Percentiles rank a stretch among this genome's conserved stretches.
Conservation (phyloP, 83 land plant species). For the Picea mariana region DNA sequence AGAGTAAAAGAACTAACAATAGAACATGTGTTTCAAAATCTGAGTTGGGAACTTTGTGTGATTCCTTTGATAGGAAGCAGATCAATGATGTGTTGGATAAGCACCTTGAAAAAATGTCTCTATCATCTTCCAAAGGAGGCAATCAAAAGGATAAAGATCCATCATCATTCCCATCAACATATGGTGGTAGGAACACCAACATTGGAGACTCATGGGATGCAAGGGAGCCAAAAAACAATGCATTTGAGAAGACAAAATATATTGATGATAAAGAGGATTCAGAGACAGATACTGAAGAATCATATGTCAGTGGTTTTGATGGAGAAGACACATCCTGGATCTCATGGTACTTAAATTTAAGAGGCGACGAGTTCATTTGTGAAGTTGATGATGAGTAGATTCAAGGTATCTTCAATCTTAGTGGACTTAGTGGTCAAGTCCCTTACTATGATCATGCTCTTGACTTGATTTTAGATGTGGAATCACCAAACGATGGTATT, state of each 20-base stretch:
- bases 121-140: constrained; percentile 37
- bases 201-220: constrained; percentile 10
- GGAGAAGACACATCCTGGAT: constrained; percentile 91
- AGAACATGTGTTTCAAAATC: constrained; percentile 18
- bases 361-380: constrained; percentile 93
- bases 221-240: constrained; percentile 6
- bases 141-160: neutral
- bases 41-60: constrained; percentile 14
- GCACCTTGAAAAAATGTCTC: constrained; percentile 48
- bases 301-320: constrained; percentile 89
- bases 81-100: constrained; percentile 54
- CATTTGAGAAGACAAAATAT: constrained; percentile 10
- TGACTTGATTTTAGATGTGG: constrained; percentile 82
- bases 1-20: constrained; percentile 27
- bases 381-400: constrained; percentile 91
- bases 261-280: constrained; percentile 79
- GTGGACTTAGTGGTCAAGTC: constrained; percentile 86
- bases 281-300: constrained; percentile 88
- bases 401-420: constrained; percentile 84
- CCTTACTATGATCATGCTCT: constrained; percentile 92
- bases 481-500: constrained; percentile 70
- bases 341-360: constrained; percentile 83
- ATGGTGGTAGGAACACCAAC: neutral
- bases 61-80: constrained; percentile 40
- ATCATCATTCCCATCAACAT: constrained; percentile 9